Percentiles rank a stretch among this genome's conserved stretches.
phyloP scores from a whole-genome alignment of 352 stramenopile genomes.

The Peronospora tabacina region DNA sequence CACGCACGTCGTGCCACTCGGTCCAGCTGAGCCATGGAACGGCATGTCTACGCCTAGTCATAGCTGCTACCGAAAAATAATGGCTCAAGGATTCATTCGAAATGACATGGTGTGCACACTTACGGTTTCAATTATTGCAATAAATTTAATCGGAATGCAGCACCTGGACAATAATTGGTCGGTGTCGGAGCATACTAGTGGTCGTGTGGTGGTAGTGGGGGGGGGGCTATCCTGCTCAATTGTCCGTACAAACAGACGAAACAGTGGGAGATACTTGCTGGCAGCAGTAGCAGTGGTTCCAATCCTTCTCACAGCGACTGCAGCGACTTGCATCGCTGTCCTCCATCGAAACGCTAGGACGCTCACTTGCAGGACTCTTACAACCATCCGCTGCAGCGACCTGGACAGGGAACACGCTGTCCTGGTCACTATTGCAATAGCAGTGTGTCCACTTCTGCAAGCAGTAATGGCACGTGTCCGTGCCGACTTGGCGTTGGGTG shows the following conservation, averaged over 20 bases:
- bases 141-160: too few species aligned
- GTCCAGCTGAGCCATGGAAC: constrained; percentile 61
- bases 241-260: constrained; percentile 57
- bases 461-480: constrained; percentile 69
- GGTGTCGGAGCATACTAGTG: not conserved
- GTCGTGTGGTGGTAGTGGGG: not conserved
- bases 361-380: constrained; percentile 15
- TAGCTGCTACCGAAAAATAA: too few species aligned
- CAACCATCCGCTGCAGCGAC: constrained; percentile 9
- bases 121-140: not conserved
- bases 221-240: constrained; percentile 25
- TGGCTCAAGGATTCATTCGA: too few species aligned
- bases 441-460: constrained; percentile 84
- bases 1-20: constrained; percentile 67
- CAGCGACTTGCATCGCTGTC: constrained; percentile 59
- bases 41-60: constrained; percentile 44
- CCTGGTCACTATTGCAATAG: constrained; percentile 80
- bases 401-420: constrained; percentile 47
- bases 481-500: constrained; percentile 41
- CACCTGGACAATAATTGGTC: too few species aligned
- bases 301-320: constrained; percentile 57
- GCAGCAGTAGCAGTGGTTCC: constrained; percentile 71
- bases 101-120: not conserved
- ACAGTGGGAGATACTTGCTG: constrained; percentile 61
- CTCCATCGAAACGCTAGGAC: constrained; percentile 36